A percentile compares a stretch with the other conserved stretches of the same genome.
phyloP scores from a whole-genome alignment of 805 yeast genomes.

The Lipomyces kockii region DNA sequence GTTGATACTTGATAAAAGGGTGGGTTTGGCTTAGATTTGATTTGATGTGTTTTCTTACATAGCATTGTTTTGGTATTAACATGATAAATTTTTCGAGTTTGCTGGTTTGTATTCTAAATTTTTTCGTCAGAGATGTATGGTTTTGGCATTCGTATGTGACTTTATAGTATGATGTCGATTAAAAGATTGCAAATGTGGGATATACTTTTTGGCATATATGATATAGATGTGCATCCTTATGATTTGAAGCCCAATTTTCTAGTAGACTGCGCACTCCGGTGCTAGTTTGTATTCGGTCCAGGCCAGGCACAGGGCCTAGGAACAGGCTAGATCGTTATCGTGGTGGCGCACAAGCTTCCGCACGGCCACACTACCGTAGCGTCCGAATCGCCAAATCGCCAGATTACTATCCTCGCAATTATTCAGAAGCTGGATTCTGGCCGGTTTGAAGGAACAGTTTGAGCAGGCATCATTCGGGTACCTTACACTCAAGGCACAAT shows the following conservation, averaged over 20 bases:
- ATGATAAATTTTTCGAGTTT: no score
- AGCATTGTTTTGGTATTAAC: background rate
- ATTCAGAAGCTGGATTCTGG: no score
- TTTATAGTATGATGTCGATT: background rate
- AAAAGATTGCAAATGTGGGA: background rate
- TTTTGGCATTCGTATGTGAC: background rate
- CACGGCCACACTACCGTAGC: no score
- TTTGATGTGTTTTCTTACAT: background rate
- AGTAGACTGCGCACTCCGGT: no score
- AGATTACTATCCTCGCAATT: no score
- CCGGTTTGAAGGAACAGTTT: no score
- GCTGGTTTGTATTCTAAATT: background rate
- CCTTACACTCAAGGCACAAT: background rate
- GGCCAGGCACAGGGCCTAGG: no score
- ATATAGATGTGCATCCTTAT: background rate
- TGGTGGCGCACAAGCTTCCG: no score
- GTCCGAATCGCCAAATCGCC: no score
- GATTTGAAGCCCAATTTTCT: no score
- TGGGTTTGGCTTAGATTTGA: constrained; percentile 1
- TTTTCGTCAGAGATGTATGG: background rate
- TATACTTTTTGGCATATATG: background rate
- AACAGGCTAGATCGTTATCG: no score
- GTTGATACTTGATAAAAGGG: background rate
- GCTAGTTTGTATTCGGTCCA: no score
- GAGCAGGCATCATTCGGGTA: background rate